Evolutionary conservation across 202 grass and related monocot species (phyloP), one percentile per base, ranked within the genome.

Genomic region (Elaeis oleifera): DNA sequence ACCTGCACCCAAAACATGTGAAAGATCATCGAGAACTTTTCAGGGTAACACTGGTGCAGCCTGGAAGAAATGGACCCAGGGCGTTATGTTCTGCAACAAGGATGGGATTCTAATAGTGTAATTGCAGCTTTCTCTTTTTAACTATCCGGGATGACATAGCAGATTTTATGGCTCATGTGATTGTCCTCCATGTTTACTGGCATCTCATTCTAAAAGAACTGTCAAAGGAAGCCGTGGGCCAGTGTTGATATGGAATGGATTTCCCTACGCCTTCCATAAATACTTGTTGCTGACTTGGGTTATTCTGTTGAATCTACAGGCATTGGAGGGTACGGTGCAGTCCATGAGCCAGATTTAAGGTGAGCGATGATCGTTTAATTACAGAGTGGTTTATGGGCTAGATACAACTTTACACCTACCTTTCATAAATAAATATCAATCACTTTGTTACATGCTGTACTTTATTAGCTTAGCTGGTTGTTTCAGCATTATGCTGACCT

Each of bases 271-370:
- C 79, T 76, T 89, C 71, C 79, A 75, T 88, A 84, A 80, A 55
- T 76, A 72, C 83, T 85, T 83, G 67, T 73, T 87, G 80, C 95
- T 99, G 83, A 99, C 89, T 85, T 82, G 23, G 65, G 80, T 89
- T 90, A 96, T 90, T 94, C 88, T 94, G 85, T 99, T 99, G 80
- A 99, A 99, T 94, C 88, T 94, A 99, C 95, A 99, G 95, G 95
- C 85, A 84, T 70, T 77, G 1, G 89, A 94, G 87, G 88, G 61
- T 99, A 99, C 78, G 81, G 68, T 61, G 51, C 72, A 63, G 79
- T 77, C 67, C 84, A 66, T 73, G 80, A 84, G 66, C 82, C 83
- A 73, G 78, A 90, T 76, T 99, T 78, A 67, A 89, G 85, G 95
- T 90, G 76, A 74, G 67, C 0, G 9, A 44, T 44, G 36, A 9